Evolutionary conservation across 2,329 filamentous ascomycete genomes (phyloP), one percentile per base, ranked within the genome.

Genomic region (Hypocreales sp.): DNA sequence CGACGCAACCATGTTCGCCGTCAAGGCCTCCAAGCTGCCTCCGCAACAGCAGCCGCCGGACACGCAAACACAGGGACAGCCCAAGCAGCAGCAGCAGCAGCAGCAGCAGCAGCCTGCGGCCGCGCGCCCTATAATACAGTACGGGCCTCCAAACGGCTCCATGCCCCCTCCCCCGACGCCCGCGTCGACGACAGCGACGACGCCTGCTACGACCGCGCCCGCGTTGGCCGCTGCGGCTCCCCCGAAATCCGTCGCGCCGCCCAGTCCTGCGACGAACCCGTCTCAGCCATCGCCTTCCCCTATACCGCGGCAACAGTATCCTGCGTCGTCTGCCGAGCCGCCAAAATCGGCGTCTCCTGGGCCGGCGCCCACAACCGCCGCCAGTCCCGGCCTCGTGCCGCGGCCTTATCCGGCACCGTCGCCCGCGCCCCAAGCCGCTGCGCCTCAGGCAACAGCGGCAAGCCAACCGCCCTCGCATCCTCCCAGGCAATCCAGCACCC

Each of bases 1-100:
- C 39, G 78, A 84, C 38, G 79, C 79, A 11, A 76, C 68, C 25
- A 69, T 84, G 58, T 84, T 66, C 44, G 66, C 68, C 13, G 72
- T 83, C 32, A 79, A 79, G 42, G 74, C 79, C 28, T 60, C 65
- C 7, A 71, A 68, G 36, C 60, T 50, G 33, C 53, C 44, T 25
- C 41, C 32, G 31, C 31, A 36, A n/a, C 29, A 28, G n/a, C 30
- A 33, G 18, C 16, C 30, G n/a, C 36, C 26, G 33, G 37, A 25
- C 27, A 20, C 29, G 12, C 27, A 31, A 33, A 11, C 20, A 13
- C 20, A 30, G 19, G n/a, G 56, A 6, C 16, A 14, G 19, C 13
- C 25, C 11, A 17, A 25, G 22, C 24, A 20, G 15, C 25, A 20
- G 9, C 31, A 18, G 14, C 33, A 25, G n/a, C 42, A 25, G 19